Base-by-base conservation (phyloP, 106 monocot species). In the Triglochin maritima region DNA sequence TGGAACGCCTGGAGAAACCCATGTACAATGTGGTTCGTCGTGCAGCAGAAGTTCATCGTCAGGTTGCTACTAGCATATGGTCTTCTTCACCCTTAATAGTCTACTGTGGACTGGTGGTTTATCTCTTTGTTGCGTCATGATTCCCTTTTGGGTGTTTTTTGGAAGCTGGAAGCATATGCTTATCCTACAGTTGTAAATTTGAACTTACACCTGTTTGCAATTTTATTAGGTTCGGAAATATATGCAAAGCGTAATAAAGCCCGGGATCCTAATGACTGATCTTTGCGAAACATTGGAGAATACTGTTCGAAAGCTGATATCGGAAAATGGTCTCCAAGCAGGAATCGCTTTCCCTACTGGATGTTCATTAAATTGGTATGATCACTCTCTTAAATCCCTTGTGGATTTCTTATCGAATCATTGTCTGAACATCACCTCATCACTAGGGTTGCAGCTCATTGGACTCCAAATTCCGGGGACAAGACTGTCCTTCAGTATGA, bases 401-500 rank as follows among this genome's bases (percentile, higher is more conserved):
- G 7, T 52, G 69, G 9, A 44, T 65, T 13, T n/a, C 12, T 50
- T 14, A 63, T 14, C 47, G 11, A 4, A 4, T 9, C 12, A 44
- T 7, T 59, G 13, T 15, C 42, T 6, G 54, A 68, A 15, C 14
- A 79, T 13, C 47, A 44, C 48, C 63, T 43, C 59, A 13, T 82
- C 60, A 55, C 17, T 82, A 96, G 96, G 91, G 96, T 96, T 68
- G 96, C 96, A 69, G 96, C 96, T 63, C 96, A 96, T 62, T 96
- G 96, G 96, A 96, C 96, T 29, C 96, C 96, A 55, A 96, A 96
- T 79, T 79, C 91, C 66, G 96, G 91, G 58, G 96, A 96, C 72
- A 96, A 84, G 77, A 96, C 96, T 83, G 88, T 96, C n/a, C 86
- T 96, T 70, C 91, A 90, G 69, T 96, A 96, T 84, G 96, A 96